Evolutionary conservation across 192 early-diverging fungal species (phyloP), one percentile per base, ranked within the genome.

Genomic region (Phycomyces blakesleeanus): DNA sequence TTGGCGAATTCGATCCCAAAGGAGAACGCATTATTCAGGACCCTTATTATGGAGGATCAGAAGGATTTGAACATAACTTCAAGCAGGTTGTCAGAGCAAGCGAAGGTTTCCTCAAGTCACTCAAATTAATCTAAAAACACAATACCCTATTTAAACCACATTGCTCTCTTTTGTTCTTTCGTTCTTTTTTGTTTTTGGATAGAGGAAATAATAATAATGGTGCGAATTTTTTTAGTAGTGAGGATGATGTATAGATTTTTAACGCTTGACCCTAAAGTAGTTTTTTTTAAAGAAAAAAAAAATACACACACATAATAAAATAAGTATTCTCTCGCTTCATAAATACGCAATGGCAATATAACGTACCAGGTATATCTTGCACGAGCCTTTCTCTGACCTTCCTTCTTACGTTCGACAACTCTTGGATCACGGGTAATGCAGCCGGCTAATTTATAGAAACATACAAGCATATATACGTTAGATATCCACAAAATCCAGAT

Each of bases 371-470:
- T 90, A 76, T 90, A 90, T 78, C 87, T 89, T 75, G 91, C 91
- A 67, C 95, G 85, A n/a, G 94, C 92, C 81, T 91, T 92, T 24
- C 89, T 89, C 73, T 94, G 92, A 57, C 93, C 93, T 37, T 93
- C 91, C 90, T 98, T 98, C 77, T 98, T 98, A 63, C 94, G 85
- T 75, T 98, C 95, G 21, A 96, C 94, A 58, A 84, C 83, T 66
- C 91, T 82, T n/a, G 77, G 72, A 78, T 90, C 87, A 24, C 83
- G 73, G 7, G 68, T 69, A 40, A 91, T 74, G 34, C 83, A 76
- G 0, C 86, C 80, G 74, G 76, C 74, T 81, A 78, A 61, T 42
- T 7, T 34, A 34, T 34, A 34, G 29, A 34, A n/a, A n/a, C n/a
- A n/a, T n/a, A n/a, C n/a, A n/a, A n/a, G n/a, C n/a, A n/a, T n/a